Base-by-base conservation (phyloP, 2,329 filamentous ascomycete species). In the Didymella arachidicola region DNA sequence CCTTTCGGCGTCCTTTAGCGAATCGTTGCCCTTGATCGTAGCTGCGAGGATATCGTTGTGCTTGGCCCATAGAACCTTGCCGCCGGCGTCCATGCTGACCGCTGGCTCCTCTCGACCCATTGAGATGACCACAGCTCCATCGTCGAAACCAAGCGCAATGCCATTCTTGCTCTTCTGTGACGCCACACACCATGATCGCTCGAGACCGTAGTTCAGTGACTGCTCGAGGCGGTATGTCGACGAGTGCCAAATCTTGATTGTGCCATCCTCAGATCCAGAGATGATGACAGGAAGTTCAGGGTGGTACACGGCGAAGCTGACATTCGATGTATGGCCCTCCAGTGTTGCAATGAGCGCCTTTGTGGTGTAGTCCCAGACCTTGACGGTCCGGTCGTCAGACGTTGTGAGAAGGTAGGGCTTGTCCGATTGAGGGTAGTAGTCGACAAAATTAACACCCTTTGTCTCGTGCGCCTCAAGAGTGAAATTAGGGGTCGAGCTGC, bases 341-440 rank as follows among this genome's bases (percentile, higher is more conserved):
- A 99, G 84, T 2, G 94, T 98, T 29, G 95, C 95, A 74, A 98
- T 97, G 65, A 98, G 83, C 12, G 93, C 95, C 81, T 99, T 99
- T 47, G 93, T 98, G 12, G 94, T 98, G 82, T 99, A 98, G 76
- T 99, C 95, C 94, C 95, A 99, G 54, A 99, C 87, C 83, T 98
- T 98, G 70, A 98, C 92, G 0, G 94, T 98, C 71, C 92, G 88
- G 79, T 98, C 95, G 77, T 99, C 95, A 7, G 93, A 97, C 14
- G 94, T 97, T 25, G 95, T 99, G 64, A 99, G 88, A 44, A 99
- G 88, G 74, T 99, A 98, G 36, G 87, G 87, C 74, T 89, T 89
- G 76, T 89, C 87, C 26, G 84, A 84, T 63, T 87, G 85, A 5
- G 87, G 87, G 70, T 89, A 89, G 75, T 89, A 99, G 75, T 99